phyloP scores from a whole-genome alignment of 2,329 filamentous ascomycete species.

The Neocatenulostroma microsporum region DNA sequence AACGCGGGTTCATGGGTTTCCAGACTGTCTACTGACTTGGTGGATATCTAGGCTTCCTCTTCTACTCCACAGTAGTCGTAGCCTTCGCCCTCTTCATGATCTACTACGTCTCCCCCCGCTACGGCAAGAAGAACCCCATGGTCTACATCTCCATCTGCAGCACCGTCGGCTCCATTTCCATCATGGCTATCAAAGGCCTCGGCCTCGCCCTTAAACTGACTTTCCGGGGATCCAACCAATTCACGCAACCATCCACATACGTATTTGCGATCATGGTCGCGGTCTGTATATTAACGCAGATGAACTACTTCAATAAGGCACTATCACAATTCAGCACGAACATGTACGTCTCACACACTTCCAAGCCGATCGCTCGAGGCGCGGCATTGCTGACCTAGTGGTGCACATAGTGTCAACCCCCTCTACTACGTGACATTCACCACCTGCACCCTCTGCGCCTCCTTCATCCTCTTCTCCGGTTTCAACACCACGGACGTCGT shows the following conservation, averaged over 20 bases:
- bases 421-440: constrained; percentile 98
- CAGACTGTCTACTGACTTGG: constrained; percentile 10
- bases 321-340: constrained; percentile 94
- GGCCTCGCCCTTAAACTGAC: constrained; percentile 96
- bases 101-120: constrained; percentile 78
- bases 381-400: no score
- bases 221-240: constrained; percentile 87
- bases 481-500: constrained; percentile 92
- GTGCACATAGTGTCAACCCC: constrained; percentile 68
- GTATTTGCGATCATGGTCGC: constrained; percentile 90
- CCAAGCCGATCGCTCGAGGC: no score
- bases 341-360: no score
- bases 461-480: constrained; percentile 89
- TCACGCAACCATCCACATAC: constrained; percentile 89
- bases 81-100: constrained; percentile 91
- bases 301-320: constrained; percentile 99
- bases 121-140: constrained; percentile 92
- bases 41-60: constrained; percentile 65
- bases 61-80: constrained; percentile 73
- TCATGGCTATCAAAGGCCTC: constrained; percentile 99
- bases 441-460: constrained; percentile 85
- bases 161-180: constrained; percentile 89
- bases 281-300: constrained; percentile 95
- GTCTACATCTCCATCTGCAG: constrained; percentile 98
- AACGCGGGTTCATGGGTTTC: no score